Evolutionary conservation across 2,329 filamentous ascomycete species (phyloP).

Genomic region (Fonsecaea erecta): DNA sequence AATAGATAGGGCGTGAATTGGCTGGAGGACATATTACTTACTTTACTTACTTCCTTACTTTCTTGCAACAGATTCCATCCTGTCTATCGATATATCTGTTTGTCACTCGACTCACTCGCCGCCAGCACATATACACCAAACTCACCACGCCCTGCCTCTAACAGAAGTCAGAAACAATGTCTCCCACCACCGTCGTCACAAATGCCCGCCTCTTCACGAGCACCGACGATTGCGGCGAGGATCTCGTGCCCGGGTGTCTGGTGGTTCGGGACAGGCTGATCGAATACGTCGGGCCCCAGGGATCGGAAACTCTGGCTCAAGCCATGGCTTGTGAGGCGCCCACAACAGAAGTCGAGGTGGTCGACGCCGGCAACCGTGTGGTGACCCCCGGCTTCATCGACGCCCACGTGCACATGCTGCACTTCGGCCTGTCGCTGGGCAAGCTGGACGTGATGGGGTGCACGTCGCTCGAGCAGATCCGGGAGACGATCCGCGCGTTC

Average conservation of each 20-base stretch:
- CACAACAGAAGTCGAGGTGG: conserved; percentile 17
- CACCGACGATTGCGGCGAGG: conserved; percentile 4
- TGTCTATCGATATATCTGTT: too few relatives aligned
- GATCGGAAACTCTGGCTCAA: conserved; percentile 16
- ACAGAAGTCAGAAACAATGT: background rate
- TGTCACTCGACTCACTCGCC: too few relatives aligned
- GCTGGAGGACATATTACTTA: too few relatives aligned
- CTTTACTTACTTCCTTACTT: too few relatives aligned
- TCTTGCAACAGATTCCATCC: too few relatives aligned
- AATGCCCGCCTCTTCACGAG: conserved; percentile 44
- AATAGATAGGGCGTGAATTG: too few relatives aligned
- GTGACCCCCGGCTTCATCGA: conserved; percentile 57
- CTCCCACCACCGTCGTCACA: conserved; percentile 6
- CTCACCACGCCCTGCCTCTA: too few relatives aligned
- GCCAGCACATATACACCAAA: too few relatives aligned
- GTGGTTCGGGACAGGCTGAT: conserved; percentile 50
- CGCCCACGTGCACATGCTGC: conserved; percentile 55
- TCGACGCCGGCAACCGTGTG: conserved; percentile 46
- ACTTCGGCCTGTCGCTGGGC: conserved; percentile 53
- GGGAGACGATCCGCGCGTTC: conserved; percentile 46
- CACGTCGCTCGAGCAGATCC: conserved; percentile 51
- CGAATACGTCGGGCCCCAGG: conserved; percentile 46
- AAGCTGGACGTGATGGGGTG: conserved; percentile 52
- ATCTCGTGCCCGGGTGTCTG: conserved; percentile 37
- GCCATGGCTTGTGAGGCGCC: conserved; percentile 34